These are phyloP conservation scores for Gossypium anomalum DNA, from an alignment of 345 rosid species.

Conservation along the genomic window DNA sequence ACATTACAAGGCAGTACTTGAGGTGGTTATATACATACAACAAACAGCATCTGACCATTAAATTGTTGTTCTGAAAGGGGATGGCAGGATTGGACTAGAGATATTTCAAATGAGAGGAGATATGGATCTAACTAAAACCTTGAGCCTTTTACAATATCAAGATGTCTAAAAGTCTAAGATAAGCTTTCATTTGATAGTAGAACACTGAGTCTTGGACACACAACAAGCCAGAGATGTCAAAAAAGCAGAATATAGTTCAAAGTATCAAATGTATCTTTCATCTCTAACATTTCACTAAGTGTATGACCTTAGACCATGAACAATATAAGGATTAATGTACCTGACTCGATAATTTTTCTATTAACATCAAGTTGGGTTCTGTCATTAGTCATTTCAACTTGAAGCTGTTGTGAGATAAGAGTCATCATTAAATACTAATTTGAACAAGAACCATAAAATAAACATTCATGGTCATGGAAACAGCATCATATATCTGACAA, in stretches of 20 bases:
- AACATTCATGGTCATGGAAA: neutral
- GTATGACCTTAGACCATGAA: neutral
- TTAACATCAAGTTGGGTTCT: neutral
- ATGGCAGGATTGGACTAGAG: neutral
- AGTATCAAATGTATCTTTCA: neutral
- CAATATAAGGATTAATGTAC: neutral
- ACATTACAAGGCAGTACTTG: neutral
- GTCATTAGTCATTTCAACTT: too few species aligned
- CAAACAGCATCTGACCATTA: neutral
- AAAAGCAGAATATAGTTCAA: neutral
- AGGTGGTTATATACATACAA: neutral
- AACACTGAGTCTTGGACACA: neutral
- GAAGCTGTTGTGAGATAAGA: neutral
- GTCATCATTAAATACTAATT: neutral
- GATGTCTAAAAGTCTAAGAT: neutral
- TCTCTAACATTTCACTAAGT: neutral
- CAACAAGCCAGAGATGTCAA: neutral
- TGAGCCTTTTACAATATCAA: neutral
- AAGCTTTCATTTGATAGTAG: neutral
- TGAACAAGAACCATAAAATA: neutral
- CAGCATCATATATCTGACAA: neutral
- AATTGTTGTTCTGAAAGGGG: neutral
- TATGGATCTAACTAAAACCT: neutral
- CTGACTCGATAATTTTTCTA: neutral
- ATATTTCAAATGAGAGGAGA: neutral